Percentiles rank a stretch among this genome's conserved stretches.
Conservation (phyloP, 768 basidiomycete genomes). For the Rhodotorula babjevae region DNA sequence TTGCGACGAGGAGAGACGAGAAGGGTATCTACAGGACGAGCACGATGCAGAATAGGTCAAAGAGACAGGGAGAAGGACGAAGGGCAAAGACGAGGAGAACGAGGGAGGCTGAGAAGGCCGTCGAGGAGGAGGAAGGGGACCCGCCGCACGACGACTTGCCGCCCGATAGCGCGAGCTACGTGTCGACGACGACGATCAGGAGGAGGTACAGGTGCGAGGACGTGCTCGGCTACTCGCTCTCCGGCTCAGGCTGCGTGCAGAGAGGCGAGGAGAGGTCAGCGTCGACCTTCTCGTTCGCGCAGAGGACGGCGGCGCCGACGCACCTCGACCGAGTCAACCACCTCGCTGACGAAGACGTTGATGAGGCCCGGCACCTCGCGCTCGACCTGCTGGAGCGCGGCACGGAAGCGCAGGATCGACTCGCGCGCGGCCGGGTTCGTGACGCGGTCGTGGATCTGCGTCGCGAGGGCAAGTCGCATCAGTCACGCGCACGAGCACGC, state of each 20-base stretch:
- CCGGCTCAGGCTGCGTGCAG: constrained; percentile 32
- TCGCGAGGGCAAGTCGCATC: not conserved
- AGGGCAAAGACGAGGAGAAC: no score
- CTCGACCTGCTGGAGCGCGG: constrained; percentile 92
- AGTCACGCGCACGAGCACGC: not conserved
- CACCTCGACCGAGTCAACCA: constrained; percentile 36
- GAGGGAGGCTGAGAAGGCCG: no score
- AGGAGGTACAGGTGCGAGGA: not conserved
- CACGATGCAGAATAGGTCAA: no score
- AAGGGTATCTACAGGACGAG: no score
- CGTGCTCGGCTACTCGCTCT: not conserved
- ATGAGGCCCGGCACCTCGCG: constrained; percentile 91
- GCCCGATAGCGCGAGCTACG: not conserved
- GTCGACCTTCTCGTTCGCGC: no score
- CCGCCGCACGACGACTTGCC: no score
- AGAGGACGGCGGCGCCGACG: not conserved
- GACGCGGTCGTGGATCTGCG: constrained; percentile 82
- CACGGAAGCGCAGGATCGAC: constrained; percentile 75
- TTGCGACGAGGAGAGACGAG: no score
- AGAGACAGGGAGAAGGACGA: no score
- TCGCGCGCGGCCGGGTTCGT: constrained; percentile 80
- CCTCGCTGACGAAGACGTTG: constrained; percentile 58
- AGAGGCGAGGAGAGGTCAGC: not conserved
- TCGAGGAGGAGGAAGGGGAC: not conserved
- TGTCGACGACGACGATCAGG: no score